A percentile compares a stretch with the other conserved stretches of the same genome.
phyloP scores from a whole-genome alignment of 805 yeast genomes.

The Candida awuae region DNA sequence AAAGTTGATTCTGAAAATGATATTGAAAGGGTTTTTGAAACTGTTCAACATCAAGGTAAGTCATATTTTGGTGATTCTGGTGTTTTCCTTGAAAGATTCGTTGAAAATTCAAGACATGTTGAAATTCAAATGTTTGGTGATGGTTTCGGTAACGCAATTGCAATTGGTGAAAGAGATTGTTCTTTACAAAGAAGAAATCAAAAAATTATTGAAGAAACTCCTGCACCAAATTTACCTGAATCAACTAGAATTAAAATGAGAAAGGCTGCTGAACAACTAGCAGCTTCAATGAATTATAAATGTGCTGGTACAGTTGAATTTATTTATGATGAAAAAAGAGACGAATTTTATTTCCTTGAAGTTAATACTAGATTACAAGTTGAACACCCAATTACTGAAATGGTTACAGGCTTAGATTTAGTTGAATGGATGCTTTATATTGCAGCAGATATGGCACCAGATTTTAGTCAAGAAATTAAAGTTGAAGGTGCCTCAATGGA shows the following conservation, averaged over 20 bases:
- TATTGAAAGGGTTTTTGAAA: conserved; percentile 74
- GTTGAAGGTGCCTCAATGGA: conserved; percentile 91
- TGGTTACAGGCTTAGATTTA: conserved; percentile 88
- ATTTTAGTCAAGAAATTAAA: conserved; percentile 49
- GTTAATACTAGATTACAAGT: conserved; percentile 96
- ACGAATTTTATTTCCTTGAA: conserved; percentile 89
- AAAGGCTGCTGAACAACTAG: conserved; percentile 77
- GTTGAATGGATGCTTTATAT: conserved; percentile 96
- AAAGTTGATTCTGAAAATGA: conserved; percentile 80
- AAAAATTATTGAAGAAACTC: conserved; percentile 93
- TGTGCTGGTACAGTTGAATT: conserved; percentile 98
- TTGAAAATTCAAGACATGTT: conserved; percentile 91
- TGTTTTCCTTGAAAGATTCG: conserved; percentile 89
- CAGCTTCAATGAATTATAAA: conserved; percentile 76
- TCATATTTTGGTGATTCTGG: conserved; percentile 94
- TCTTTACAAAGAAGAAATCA: conserved; percentile 96
- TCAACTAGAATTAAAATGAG: conserved; percentile 67
- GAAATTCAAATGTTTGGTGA: conserved; percentile 97
- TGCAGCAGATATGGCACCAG: conserved; percentile 86
- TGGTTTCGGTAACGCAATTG: conserved; percentile 87
- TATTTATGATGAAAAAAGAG: conserved; percentile 78
- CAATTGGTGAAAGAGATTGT: conserved; percentile 96
- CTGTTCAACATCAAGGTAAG: conserved; percentile 90
- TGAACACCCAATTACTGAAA: conserved; percentile 95
- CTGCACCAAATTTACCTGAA: conserved; percentile 90